Base-by-base conservation (phyloP, 441 rosid species). In the Bruguiera hainesii region DNA sequence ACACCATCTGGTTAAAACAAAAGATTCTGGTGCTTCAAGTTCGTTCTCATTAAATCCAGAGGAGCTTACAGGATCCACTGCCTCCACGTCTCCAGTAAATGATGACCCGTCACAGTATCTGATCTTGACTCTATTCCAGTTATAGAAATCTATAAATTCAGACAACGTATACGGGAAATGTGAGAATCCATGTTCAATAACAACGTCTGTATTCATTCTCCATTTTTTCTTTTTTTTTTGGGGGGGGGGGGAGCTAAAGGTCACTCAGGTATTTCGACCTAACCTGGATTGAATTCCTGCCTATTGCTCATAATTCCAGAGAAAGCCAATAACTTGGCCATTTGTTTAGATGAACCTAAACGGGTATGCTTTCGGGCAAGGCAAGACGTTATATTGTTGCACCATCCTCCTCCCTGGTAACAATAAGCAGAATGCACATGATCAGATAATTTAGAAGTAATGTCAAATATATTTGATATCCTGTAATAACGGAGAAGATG, bases 41-140 rank as follows among this genome's bases (percentile, higher is more conserved):
- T 33, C 49, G 16, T 48, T 64, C 42, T 65, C 19, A 59, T 39
- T 21, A 69, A 81, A 62, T 63, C 48, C 19, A 42, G 23, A n/a
- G 26, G 15, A 78, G 75, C 93, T 86, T 79, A 90, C 96, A 37
- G 87, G 87, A 70, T 87, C 76, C 30, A 89, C 97, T 55, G 79
- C 83, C 71, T 82, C 79, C 19, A 87, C 88, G 77, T 94, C 97
- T 21, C 99, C 99, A 4, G 96, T 94, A 63, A 94, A 91, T 1
- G 99, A 91, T 68, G 99, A 75, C 9, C 98, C 98, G 42, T 94
- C 98, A 30, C 97, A 94, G 72, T 94, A 94, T 79, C 97, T 78
- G 70, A 94, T 83, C 82, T 94, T 90, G 49, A 94, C 81, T 84
- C 96, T 80, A 62, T 94, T 94, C 98, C 97, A 94, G 51, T 91